Evolutionary conservation across 2,329 filamentous ascomycete species (phyloP).

Genomic region (Aspergillus bombycis): DNA sequence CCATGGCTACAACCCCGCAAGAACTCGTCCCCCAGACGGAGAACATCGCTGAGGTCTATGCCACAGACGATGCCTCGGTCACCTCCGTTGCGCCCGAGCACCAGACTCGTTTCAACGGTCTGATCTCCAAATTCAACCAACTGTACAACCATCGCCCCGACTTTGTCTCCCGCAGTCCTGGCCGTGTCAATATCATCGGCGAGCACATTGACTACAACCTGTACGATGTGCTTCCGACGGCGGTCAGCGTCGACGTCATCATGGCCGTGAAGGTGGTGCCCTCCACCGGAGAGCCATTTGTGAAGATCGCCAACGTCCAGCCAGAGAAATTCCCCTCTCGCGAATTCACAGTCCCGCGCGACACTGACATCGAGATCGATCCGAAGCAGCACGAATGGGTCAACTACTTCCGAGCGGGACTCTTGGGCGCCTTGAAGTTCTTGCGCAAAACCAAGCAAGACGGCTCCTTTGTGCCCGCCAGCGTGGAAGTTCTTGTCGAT

Average conservation of each 20-base stretch:
- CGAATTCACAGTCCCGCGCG: conserved; percentile 71
- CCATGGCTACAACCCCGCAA: conserved; percentile 42
- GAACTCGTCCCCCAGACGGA: conserved; percentile 71
- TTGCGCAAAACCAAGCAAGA: conserved; percentile 68
- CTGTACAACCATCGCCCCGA: conserved; percentile 71
- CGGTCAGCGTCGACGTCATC: conserved; percentile 86
- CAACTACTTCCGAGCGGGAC: conserved; percentile 96
- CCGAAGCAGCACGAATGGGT: conserved; percentile 88
- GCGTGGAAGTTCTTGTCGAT: conserved; percentile 87
- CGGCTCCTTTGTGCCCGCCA: conserved; percentile 65
- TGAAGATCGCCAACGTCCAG: conserved; percentile 81
- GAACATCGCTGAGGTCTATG: conserved; percentile 81
- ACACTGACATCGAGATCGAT: conserved; percentile 75
- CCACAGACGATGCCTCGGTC: conserved; percentile 75
- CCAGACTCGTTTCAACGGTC: conserved; percentile 71
- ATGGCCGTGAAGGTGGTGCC: conserved; percentile 70
- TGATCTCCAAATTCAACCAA: conserved; percentile 71
- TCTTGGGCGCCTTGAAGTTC: conserved; percentile 78
- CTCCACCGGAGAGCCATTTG: conserved; percentile 55
- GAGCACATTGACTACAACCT: conserved; percentile 99
- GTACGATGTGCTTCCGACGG: conserved; percentile 94
- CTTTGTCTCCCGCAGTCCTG: conserved; percentile 87
- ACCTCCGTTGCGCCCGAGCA: conserved; percentile 69
- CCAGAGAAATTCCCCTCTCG: conserved; percentile 73
- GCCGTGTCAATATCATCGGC: conserved; percentile 96